Evolutionary conservation across 2,329 filamentous ascomycete species (phyloP).

Genomic region (Cercospora nicotianae): DNA sequence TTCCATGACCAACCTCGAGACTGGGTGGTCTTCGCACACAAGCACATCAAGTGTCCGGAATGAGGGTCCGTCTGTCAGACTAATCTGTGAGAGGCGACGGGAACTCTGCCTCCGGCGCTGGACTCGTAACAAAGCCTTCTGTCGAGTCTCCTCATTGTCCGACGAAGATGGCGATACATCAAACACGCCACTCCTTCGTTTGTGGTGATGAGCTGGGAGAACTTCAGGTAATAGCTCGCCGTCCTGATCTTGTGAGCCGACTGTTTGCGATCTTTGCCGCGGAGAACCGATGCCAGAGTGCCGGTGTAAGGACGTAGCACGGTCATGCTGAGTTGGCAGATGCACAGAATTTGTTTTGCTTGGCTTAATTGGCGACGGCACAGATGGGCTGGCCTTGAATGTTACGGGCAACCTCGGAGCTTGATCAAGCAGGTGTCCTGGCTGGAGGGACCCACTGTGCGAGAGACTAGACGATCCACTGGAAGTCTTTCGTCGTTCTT

Average conservation of each 20-base stretch:
- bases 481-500: slow-evolving; percentile 87
- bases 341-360: slow-evolving; percentile 49
- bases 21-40: slow-evolving; percentile 96
- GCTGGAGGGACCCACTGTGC: slow-evolving; percentile 71
- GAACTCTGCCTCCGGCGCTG: slow-evolving; percentile 94
- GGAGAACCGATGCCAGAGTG: slow-evolving; percentile 48
- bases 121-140: slow-evolving; percentile 85
- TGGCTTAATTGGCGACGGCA: slow-evolving; percentile 56
- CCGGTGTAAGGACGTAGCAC: slow-evolving; percentile 34
- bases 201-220: slow-evolving; percentile 68
- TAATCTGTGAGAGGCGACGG: slow-evolving; percentile 89
- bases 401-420: slow-evolving; percentile 60
- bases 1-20: slow-evolving; percentile 98
- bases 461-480: slow-evolving; percentile 83
- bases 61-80: slow-evolving; percentile 75
- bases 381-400: slow-evolving; percentile 53
- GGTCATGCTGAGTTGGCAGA: slow-evolving; percentile 51
- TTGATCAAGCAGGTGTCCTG: slow-evolving; percentile 67
- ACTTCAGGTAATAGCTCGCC: slow-evolving; percentile 70
- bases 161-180: slow-evolving; percentile 97
- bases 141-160: slow-evolving; percentile 91
- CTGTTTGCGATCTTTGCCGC: slow-evolving; percentile 81
- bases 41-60: slow-evolving; percentile 91
- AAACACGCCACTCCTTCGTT: slow-evolving; percentile 89
- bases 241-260: slow-evolving; percentile 77